A percentile compares a stretch with the other conserved stretches of the same genome.
phyloP scores from a whole-genome alignment of 441 rosid species.

The Populus hybrid region DNA sequence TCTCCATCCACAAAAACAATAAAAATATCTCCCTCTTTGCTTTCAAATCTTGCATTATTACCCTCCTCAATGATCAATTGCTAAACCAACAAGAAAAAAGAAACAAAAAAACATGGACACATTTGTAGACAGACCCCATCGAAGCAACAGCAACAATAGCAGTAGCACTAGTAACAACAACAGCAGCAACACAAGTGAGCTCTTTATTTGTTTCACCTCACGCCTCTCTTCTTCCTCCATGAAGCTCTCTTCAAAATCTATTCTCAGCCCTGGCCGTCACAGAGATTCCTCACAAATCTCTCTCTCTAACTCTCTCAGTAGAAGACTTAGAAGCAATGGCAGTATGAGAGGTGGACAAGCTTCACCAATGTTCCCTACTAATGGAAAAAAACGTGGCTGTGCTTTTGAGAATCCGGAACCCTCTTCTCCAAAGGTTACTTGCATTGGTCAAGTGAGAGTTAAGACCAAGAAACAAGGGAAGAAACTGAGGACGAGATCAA shows the following conservation, averaged over 20 bases:
- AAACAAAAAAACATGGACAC: constrained; percentile 42
- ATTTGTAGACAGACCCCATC: constrained; percentile 64
- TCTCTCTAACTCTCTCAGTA: constrained; percentile 66
- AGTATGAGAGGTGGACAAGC: constrained; percentile 72
- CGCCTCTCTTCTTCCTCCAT: constrained; percentile 75
- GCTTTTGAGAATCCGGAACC: constrained; percentile 72
- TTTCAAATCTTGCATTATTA: background rate
- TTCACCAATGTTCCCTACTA: constrained; percentile 73
- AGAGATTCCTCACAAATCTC: constrained; percentile 58
- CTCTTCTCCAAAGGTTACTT: constrained; percentile 88
- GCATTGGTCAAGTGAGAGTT: constrained; percentile 90
- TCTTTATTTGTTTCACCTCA: constrained; percentile 73
- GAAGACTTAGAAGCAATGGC: constrained; percentile 61
- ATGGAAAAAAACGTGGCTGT: constrained; percentile 52
- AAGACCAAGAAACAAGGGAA: constrained; percentile 86
- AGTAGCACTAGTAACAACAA: constrained; percentile 11
- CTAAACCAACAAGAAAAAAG: background rate
- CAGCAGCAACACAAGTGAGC: constrained; percentile 39
- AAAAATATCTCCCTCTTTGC: constrained; percentile 13
- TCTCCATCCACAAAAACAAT: background rate
- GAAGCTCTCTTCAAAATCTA: constrained; percentile 68
- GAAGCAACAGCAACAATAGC: constrained; percentile 45
- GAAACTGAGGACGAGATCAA: constrained; percentile 65
- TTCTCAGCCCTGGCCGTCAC: constrained; percentile 61
- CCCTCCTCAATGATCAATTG: background rate